These are phyloP conservation scores for Venturia aucupariae DNA, from an alignment of 2,329 filamentous ascomycete species.

Conservation along the genomic window DNA sequence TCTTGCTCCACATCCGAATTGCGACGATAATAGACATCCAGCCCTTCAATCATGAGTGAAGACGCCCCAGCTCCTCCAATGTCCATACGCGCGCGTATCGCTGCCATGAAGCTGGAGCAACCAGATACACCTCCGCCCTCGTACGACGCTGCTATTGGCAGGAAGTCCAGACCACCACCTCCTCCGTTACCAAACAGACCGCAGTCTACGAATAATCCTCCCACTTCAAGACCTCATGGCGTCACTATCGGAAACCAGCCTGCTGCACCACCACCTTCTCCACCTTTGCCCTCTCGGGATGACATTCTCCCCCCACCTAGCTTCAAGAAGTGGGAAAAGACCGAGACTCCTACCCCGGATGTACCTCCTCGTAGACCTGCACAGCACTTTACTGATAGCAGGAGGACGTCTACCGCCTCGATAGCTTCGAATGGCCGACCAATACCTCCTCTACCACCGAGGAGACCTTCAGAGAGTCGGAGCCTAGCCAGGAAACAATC, in stretches of 20 bases:
- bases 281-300: constrained; percentile 3
- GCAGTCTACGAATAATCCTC: constrained; percentile 11
- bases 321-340: constrained; percentile 12
- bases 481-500: constrained; percentile 23
- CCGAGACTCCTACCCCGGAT: constrained; percentile 27
- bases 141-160: constrained; percentile 19
- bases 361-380: constrained; percentile 38
- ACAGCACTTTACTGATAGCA: constrained; percentile 20
- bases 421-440: neutral
- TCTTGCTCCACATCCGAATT: neutral
- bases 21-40: neutral
- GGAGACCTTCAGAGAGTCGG: constrained; percentile 31
- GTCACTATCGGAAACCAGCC: constrained; percentile 8
- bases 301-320: constrained; percentile 13
- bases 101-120: constrained; percentile 38
- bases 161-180: constrained; percentile 13
- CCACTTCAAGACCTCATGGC: neutral
- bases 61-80: constrained; percentile 6
- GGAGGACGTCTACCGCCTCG: neutral
- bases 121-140: constrained; percentile 28
- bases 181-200: constrained; percentile 16
- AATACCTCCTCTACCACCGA: constrained; percentile 34
- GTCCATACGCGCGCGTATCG: constrained; percentile 39
- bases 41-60: constrained; percentile 1
- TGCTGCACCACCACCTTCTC: constrained; percentile 7